Evolutionary conservation across 2,329 filamentous ascomycete genomes (phyloP).

Genomic region (Fusarium heterosporum): DNA sequence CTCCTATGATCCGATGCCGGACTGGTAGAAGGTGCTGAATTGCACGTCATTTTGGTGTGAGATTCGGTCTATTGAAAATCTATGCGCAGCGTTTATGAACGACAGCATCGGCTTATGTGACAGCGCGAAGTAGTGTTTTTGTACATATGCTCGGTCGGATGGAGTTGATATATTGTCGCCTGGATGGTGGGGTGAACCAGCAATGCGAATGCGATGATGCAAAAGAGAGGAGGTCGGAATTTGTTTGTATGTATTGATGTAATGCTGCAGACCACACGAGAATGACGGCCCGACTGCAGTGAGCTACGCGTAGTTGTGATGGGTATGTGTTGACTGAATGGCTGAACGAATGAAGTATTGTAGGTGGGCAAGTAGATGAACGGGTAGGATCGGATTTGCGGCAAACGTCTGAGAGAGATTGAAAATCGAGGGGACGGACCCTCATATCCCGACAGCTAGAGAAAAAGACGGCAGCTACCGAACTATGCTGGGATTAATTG

Average conservation of each 20-base stretch:
- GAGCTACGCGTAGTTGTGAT: not conserved
- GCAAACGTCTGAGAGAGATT: conserved; percentile 21
- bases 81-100: not conserved
- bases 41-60: not conserved
- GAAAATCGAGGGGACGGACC: conserved; percentile 18
- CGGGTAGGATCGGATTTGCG: conserved; percentile 41
- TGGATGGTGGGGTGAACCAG: conserved; percentile 31
- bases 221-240: not conserved
- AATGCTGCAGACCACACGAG: not conserved
- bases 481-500: conserved; percentile 18
- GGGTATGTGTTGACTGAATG: not conserved
- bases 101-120: not conserved
- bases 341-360: not conserved
- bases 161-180: conserved; percentile 29
- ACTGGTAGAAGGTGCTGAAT: not conserved
- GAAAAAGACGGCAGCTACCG: conserved; percentile 1
- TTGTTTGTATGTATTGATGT: not conserved
- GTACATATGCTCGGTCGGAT: conserved; percentile 31
- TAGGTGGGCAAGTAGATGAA: conserved; percentile 2
- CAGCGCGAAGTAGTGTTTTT: conserved; percentile 4
- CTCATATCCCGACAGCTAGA: conserved; percentile 28
- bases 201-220: conserved; percentile 6
- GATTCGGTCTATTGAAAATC: too few species aligned
- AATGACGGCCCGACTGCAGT: not conserved
- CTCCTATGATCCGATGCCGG: conserved; percentile 16